phyloP scores from a whole-genome alignment of 805 yeast genomes.

The Schwanniomyces pseudopolymorphus region DNA sequence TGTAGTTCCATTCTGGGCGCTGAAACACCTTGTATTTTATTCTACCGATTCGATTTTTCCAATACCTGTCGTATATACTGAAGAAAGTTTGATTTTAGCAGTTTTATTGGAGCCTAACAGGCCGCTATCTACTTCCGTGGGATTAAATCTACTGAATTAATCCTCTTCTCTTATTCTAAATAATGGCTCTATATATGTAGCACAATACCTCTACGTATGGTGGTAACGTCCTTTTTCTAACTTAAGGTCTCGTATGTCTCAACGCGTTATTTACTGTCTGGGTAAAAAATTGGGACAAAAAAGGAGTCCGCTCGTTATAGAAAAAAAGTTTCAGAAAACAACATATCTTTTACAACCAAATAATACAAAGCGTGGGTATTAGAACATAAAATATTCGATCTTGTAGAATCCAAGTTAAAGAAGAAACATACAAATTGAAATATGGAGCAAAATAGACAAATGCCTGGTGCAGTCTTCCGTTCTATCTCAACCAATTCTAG shows the following conservation, averaged over 20 bases:
- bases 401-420: not conserved
- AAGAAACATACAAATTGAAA: not conserved
- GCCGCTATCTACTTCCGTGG: no score
- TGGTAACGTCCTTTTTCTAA: not conserved
- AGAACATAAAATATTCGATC: not conserved
- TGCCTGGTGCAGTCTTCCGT: slow-evolving; percentile 34
- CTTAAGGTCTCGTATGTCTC: not conserved
- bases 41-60: no score
- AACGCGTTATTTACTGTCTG: slow-evolving; percentile 1
- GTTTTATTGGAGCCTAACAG: no score
- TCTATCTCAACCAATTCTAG: slow-evolving; percentile 36
- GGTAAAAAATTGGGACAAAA: not conserved
- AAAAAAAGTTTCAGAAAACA: slow-evolving; percentile 1
- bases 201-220: not conserved
- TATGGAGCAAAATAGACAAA: slow-evolving; percentile 11
- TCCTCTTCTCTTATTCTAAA: no score
- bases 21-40: no score
- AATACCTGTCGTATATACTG: no score
- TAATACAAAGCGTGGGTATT: not conserved
- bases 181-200: no score
- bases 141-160: no score
- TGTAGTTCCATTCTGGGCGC: no score
- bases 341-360: not conserved
- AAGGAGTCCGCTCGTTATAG: slow-evolving; percentile 1
- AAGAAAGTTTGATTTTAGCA: no score